These are phyloP conservation scores for Jatropha curcas DNA, from an alignment of 345 rosid species.

Conservation along the genomic window DNA sequence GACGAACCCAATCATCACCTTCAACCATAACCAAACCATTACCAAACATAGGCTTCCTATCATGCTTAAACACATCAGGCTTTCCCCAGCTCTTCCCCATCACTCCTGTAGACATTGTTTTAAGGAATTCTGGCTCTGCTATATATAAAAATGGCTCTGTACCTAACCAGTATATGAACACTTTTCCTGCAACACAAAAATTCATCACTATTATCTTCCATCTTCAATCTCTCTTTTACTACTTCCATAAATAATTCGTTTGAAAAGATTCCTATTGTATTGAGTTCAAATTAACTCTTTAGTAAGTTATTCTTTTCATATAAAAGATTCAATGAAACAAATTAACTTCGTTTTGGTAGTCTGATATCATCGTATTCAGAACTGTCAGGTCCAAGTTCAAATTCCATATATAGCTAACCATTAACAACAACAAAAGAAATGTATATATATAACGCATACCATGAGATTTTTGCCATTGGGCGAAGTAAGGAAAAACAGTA, in stretches of 20 bases:
- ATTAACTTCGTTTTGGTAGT: no score
- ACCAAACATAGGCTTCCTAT: constrained; percentile 93
- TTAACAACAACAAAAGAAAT: not conserved
- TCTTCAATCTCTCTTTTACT: no score
- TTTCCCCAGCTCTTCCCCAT: constrained; percentile 97
- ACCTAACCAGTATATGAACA: constrained; percentile 91
- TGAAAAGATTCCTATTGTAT: no score
- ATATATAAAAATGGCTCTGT: constrained; percentile 88
- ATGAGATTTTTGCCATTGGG: constrained; percentile 73
- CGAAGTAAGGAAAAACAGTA: constrained; percentile 69
- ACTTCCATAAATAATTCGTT: no score
- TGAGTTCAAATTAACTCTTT: no score
- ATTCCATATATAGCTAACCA: not conserved
- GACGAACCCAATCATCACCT: constrained; percentile 91
- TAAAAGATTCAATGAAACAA: no score
- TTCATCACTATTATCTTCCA: no score
- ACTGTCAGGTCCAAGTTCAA: no score
- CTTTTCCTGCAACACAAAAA: constrained; percentile 59
- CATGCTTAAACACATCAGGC: constrained; percentile 73
- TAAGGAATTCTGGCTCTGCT: constrained; percentile 88
- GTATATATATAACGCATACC: constrained; percentile 38
- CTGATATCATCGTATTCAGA: no score
- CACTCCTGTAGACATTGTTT: constrained; percentile 67
- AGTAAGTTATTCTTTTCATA: no score
- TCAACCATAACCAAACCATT: constrained; percentile 82